Evolutionary conservation across 148 eudicot genomes (phyloP).

Genomic region (Selenicereus undatus): DNA sequence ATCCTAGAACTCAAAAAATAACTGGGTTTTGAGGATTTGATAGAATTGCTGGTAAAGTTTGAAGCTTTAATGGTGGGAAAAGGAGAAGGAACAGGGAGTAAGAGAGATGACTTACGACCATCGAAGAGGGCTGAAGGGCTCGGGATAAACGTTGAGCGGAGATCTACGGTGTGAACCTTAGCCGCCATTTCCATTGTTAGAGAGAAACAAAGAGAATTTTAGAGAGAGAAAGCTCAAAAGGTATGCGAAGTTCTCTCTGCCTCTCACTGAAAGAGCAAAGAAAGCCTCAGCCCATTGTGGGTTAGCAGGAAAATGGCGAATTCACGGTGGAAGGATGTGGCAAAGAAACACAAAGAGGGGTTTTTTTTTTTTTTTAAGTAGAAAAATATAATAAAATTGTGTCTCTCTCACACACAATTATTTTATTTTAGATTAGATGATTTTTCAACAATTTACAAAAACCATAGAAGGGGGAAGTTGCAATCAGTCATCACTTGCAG

Average conservation of each 20-base stretch:
- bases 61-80: constrained; percentile 32
- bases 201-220: neutral
- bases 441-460: neutral
- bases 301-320: constrained; percentile 8
- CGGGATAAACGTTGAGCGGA: constrained; percentile 21
- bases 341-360: neutral
- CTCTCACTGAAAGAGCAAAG: constrained; percentile 3
- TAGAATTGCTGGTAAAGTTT: constrained; percentile 16
- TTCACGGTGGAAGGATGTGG: neutral
- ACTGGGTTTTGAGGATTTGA: constrained; percentile 23
- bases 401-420: neutral
- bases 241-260: neutral
- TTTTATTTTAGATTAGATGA: neutral
- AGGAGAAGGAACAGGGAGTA: constrained; percentile 25
- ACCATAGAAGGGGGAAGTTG: neutral
- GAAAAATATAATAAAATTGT: neutral
- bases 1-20: constrained; percentile 24
- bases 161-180: constrained; percentile 21
- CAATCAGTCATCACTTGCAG: too few species aligned
- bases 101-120: constrained; percentile 33
- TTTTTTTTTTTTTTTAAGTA: neutral
- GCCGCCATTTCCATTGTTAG: constrained; percentile 21
- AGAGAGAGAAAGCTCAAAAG: constrained; percentile 1
- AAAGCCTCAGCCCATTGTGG: constrained; percentile 10
- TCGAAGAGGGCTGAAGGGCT: constrained; percentile 25